Base-by-base conservation (phyloP, 176 grass and related monocot genomes). In the Poa pratensis region DNA sequence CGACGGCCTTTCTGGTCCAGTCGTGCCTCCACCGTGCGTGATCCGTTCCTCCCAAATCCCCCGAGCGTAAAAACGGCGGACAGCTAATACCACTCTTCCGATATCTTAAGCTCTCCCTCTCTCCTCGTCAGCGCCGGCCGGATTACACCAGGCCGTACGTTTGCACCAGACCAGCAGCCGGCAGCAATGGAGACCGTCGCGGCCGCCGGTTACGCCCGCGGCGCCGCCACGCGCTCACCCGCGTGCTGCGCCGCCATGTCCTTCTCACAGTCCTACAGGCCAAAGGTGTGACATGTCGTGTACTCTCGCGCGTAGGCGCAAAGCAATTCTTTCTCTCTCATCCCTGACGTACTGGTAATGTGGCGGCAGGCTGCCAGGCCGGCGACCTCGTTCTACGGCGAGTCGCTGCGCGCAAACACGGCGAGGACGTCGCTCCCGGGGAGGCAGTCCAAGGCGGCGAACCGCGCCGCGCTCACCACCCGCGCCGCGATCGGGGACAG, bases 401-500 rank as follows among this genome's bases (percentile, higher is more conserved):
- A 99, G 54, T 82, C 85, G 23, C 74, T 96, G 75, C 87, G 86
- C 43, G 87, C 87, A 55, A 86, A 73, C 80, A 63, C 87, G 59
- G 73, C 74, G 52, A 84, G 84, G 46, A 75, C 45, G 35, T 75
- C 90, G 48, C 58, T 83, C 0, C 22, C 81, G 24, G 11, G 75
- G 23, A 87, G 86, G 89, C 87, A 80, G 72, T 85, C 88, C 48
- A 92, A 51, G 75, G 71, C 81, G 18, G 43, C 28, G 23, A 88
- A 88, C 78, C 81, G 79, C 18, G 87, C 97, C 27, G 83, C 86
- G 30, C 84, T 99, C 65, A 78, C 1, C 78, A 24, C 86, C 79
- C 94, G 92, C 54, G 96, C 93, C 76, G 96, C 94, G 88, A 90
- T 99, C 61, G 96, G 96, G 2, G 94, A 99, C 60, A 96, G 88